Conservation (phyloP, 108 stramenopile genomes). For the Discostella stelligeroides region DNA sequence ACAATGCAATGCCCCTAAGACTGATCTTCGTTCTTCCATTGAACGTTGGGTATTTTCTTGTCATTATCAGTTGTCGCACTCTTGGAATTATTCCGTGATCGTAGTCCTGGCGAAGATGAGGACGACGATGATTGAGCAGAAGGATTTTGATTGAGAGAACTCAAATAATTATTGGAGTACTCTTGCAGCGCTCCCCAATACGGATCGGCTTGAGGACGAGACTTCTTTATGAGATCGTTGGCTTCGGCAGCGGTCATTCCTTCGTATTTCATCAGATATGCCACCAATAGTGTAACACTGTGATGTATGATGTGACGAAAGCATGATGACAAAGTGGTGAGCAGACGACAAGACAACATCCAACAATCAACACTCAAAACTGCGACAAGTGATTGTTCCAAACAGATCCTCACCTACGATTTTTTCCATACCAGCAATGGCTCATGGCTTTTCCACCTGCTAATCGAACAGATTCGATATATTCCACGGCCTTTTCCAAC, state of each 20-base stretch:
- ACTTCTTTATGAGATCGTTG: slow-evolving; percentile 17
- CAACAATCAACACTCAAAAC: no score
- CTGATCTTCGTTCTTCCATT: no score
- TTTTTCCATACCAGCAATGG: slow-evolving; percentile 44
- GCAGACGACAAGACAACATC: no score
- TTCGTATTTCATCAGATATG: slow-evolving; percentile 42
- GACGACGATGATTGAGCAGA: no score
- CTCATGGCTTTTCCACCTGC: slow-evolving; percentile 23
- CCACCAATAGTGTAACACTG: slow-evolving; percentile 35
- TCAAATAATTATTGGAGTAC: slow-evolving; percentile 10
- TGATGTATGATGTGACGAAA: neutral
- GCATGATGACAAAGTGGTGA: no score
- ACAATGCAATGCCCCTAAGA: no score
- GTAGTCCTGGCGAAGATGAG: no score
- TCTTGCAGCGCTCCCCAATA: slow-evolving; percentile 7
- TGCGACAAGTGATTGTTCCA: no score
- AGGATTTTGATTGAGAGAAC: no score
- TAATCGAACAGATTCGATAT: slow-evolving; percentile 21
- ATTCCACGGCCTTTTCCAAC: slow-evolving; percentile 27
- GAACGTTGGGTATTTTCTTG: no score
- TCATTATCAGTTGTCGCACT: no score
- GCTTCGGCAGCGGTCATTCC: slow-evolving; percentile 25
- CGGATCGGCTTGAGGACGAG: slow-evolving; percentile 33
- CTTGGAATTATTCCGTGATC: no score
- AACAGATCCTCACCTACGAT: slow-evolving; percentile 13